A percentile compares a stretch with the other conserved stretches of the same genome.
Evolutionary conservation across 2,329 filamentous ascomycete genomes (phyloP).

Genomic region (Aspergillus fumigatiaffinis): DNA sequence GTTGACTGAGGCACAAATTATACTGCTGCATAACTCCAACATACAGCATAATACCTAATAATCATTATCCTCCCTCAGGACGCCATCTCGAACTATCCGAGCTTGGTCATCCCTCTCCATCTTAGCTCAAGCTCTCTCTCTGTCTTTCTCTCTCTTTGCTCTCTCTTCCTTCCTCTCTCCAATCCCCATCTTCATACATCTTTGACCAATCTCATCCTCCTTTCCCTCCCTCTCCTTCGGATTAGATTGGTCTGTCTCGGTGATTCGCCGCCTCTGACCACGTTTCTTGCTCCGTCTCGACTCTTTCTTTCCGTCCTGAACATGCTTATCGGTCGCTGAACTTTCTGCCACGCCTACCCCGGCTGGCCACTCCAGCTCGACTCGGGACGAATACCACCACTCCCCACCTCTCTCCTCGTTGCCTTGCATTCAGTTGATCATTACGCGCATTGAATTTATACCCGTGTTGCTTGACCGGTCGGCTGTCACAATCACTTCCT

Average conservation of each 20-base stretch:
- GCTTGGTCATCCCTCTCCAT: not conserved
- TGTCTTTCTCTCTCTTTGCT: not conserved
- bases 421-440: slow-evolving; percentile 6
- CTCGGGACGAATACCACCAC: slow-evolving; percentile 6
- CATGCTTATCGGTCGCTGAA: slow-evolving; percentile 25
- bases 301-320: slow-evolving; percentile 12
- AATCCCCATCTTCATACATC: slow-evolving; percentile 6
- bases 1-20: not conserved
- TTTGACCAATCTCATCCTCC: slow-evolving; percentile 10
- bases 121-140: not conserved
- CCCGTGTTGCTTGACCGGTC: not conserved
- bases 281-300: slow-evolving; percentile 6
- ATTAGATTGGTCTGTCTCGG: not conserved
- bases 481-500: not conserved
- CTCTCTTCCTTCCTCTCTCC: slow-evolving; percentile 5
- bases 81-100: not conserved
- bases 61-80: not conserved
- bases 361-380: slow-evolving; percentile 19
- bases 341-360: slow-evolving; percentile 18
- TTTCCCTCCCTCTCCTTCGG: not conserved
- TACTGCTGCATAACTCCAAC: not conserved
- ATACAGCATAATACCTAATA: not conserved
- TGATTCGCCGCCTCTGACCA: not conserved
- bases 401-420: not conserved
- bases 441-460: not conserved